A percentile compares a stretch with the other conserved stretches of the same genome.
phyloP scores from a whole-genome alignment of 139 green algal species.

The Trebouxia sp. region DNA sequence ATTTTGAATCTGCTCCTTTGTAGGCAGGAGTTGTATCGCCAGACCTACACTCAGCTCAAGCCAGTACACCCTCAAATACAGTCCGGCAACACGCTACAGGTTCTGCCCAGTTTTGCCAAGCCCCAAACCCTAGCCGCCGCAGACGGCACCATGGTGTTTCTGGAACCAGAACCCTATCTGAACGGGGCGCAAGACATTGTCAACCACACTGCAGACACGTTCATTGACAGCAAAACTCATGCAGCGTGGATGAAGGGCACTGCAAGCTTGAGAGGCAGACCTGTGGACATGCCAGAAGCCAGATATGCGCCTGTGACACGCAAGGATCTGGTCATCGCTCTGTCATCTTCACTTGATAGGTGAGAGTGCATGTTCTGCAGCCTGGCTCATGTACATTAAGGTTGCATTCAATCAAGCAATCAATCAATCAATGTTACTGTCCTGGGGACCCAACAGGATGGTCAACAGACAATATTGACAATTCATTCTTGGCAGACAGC shows the following conservation, averaged over 20 bases:
- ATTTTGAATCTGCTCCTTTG: too few relatives aligned
- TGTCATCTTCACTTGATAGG: neutral
- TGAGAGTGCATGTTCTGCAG: neutral
- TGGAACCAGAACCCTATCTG: neutral
- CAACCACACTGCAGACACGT: conserved; percentile 15
- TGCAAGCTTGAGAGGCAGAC: neutral
- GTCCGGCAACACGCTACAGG: neutral
- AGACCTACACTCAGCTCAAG: neutral
- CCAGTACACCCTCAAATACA: neutral
- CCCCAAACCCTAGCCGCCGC: neutral
- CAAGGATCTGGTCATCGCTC: conserved; percentile 2
- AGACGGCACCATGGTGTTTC: neutral
- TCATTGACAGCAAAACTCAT: neutral
- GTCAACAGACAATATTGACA: too few relatives aligned
- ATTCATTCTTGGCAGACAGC: neutral
- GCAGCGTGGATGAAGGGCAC: neutral
- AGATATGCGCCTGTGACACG: neutral
- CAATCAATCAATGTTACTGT: too few relatives aligned
- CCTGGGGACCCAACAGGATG: too few relatives aligned
- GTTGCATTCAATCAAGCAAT: too few relatives aligned
- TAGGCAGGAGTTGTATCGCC: neutral
- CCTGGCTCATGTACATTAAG: too few relatives aligned
- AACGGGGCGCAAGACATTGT: neutral
- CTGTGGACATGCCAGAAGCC: neutral
- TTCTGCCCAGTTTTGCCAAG: conserved; percentile 19